Evolutionary conservation across 345 rosid genomes (phyloP), one percentile per base, ranked within the genome.

Genomic region (Mercurialis annua): DNA sequence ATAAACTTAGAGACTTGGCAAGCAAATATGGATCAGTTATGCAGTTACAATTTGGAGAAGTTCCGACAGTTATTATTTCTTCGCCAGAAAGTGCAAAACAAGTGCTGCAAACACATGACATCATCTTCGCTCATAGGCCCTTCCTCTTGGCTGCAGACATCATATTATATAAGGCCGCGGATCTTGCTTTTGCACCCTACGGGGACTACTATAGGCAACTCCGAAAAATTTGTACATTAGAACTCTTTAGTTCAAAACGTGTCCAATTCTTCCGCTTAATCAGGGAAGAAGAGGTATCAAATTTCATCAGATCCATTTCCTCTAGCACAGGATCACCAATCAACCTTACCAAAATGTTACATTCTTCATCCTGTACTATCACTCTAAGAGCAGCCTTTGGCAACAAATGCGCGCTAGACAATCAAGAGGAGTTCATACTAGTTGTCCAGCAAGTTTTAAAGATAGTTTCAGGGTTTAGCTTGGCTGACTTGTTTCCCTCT

Each of bases 141-240:
- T 5, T 53, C 18, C 26, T 58, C 36, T 16, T 59, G 1, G 63
- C n/a, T n/a, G n/a, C n/a, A n/a, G n/a, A n/a, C n/a, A n/a, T n/a
- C n/a, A n/a, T n/a, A n/a, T n/a, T n/a, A n/a, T n/a, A n/a, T n/a
- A n/a, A n/a, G n/a, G n/a, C 67, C 21, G 15, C 54, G 1, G 47
- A 30, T 10, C n/a, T 72, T 10, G 7, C 56, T 34, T 57, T 71
- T 29, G 26, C 59, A 20, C 65, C 59, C 5, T 21, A 44, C 21
- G 75, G 75, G 9, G 65, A 65, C 17, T 65, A 71, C 58, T 71
- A 63, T 68, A 71, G 34, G 50, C 64, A 71, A 30, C 64, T 71
- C 58, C 54, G 44, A 23, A 64, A 17, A 6, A 4, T 47, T 24
- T 46, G 50, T 38, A 34, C 36, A 7, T 56, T 49, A 0, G 60